Conservation (phyloP, 768 basidiomycete genomes). For the Pulveroboletus ravenelii region DNA sequence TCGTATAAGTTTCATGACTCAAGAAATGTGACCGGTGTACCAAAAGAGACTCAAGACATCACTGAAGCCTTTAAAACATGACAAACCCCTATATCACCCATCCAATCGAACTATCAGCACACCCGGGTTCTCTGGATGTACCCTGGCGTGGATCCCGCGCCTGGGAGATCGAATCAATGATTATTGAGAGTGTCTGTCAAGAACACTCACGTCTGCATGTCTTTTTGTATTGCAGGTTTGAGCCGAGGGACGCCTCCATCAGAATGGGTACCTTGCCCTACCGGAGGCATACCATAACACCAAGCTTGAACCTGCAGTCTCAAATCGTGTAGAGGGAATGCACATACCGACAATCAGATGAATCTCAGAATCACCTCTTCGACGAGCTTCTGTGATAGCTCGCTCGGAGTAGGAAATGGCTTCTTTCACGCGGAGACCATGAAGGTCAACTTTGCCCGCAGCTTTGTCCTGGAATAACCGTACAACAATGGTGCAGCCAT, state of each 20-base stretch:
- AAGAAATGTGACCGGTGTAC: neutral
- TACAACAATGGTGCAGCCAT: neutral
- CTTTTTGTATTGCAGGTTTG: conserved; percentile 82
- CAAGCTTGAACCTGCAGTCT: neutral
- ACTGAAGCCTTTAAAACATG: too few relatives aligned
- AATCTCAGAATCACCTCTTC: conserved; percentile 55
- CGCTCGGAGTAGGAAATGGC: conserved; percentile 69
- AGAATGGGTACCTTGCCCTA: conserved; percentile 89
- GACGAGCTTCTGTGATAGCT: conserved; percentile 62
- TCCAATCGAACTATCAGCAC: conserved; percentile 66
- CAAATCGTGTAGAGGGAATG: neutral
- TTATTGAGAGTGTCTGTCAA: neutral
- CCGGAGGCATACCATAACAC: neutral
- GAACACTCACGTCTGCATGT: conserved; percentile 63
- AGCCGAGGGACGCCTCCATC: conserved; percentile 70
- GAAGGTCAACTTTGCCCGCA: conserved; percentile 77
- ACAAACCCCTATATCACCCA: neutral
- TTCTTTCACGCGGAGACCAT: conserved; percentile 91
- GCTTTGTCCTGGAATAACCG: conserved; percentile 45
- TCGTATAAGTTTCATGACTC: too few relatives aligned
- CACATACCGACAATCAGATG: conserved; percentile 79
- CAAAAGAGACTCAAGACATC: neutral
- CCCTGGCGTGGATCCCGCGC: conserved; percentile 60
- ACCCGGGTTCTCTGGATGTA: conserved; percentile 79
- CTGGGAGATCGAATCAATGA: conserved; percentile 35